Evolutionary conservation across 108 stramenopile species (phyloP), one percentile per base, ranked within the genome.

Genomic region (Fragilaria radians): DNA sequence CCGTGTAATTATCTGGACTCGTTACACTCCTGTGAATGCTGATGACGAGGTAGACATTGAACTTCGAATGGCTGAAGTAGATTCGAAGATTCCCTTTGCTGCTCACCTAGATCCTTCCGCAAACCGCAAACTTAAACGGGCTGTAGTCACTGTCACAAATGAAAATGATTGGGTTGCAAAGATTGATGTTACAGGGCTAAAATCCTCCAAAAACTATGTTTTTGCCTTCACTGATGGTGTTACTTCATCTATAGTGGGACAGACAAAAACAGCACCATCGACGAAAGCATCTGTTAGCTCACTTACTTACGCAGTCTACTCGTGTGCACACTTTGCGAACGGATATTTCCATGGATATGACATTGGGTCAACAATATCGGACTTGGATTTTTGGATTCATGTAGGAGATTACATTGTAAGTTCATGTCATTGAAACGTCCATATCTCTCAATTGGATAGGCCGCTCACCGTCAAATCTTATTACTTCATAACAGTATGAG

Each of bases 261-360:
- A 36, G 19, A 72, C 71, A 3, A 23, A 28, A n/a, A 72, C 71
- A 7, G 64, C 64, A 0, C 71, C 71, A 19, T 21, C 65, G 19
- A 4, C 23, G 5, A 51, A 52, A 17, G 71, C 49, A 29, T 36
- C 66, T 23, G 71, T 61, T 18, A 26, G 48, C 9, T 32, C 60
- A 52, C 27, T 72, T 21, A 60, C 5, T 7, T 72, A 66, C 46
- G 65, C 59, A 2, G 5, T 66, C 33, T 72, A 66, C 23, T 60
- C 58, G 1, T 72, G 71, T 61, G 29, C 71, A 0, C 29, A 64
- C n/a, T 72, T 66, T 30, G 26, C 14, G 23, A 60, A 52, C 31
- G 71, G 71, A 9, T 72, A 66, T 51, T 72, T 72, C 32, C 71
- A 72, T 53, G 47, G 58, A 4, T 72, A 72, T 50, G 71, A 72